Percentiles rank a stretch among this genome's conserved stretches.
These are phyloP conservation scores for Aspergillus carbonarius DNA, from an alignment of 2,329 filamentous ascomycete species.

Conservation along the genomic window DNA sequence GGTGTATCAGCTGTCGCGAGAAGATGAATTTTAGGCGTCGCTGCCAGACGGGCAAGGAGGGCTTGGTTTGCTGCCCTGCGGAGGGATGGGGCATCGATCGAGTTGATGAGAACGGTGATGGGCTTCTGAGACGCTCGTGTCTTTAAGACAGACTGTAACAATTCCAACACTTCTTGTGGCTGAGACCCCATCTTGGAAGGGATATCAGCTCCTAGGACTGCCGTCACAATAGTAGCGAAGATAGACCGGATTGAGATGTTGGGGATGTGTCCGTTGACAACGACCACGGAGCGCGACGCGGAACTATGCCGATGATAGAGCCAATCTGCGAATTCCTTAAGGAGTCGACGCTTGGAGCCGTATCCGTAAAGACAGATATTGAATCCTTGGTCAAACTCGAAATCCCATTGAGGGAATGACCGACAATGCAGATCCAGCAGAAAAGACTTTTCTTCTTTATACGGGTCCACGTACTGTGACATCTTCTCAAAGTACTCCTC, in stretches of 20 bases:
- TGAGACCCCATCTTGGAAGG: constrained; percentile 60
- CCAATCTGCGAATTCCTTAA: constrained; percentile 73
- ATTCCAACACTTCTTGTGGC: constrained; percentile 66
- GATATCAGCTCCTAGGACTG: constrained; percentile 50
- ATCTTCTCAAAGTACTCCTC: constrained; percentile 83
- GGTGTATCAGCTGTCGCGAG: constrained; percentile 84
- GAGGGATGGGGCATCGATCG: constrained; percentile 76
- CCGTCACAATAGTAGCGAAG: constrained; percentile 61
- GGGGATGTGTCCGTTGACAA: constrained; percentile 77
- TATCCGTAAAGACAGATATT: constrained; percentile 90
- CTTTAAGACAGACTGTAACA: constrained; percentile 63
- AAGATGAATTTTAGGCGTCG: constrained; percentile 69
- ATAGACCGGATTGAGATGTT: constrained; percentile 47
- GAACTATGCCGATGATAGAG: constrained; percentile 51
- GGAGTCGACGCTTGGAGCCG: constrained; percentile 78
- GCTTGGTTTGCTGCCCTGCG: constrained; percentile 69
- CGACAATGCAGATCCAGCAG: constrained; percentile 73
- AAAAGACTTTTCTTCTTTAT: constrained; percentile 67
- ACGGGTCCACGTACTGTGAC: constrained; percentile 64
- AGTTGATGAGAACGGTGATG: constrained; percentile 76
- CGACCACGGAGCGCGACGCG: constrained; percentile 62
- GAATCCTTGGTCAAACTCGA: constrained; percentile 84
- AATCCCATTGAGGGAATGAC: constrained; percentile 87
- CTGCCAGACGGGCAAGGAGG: constrained; percentile 72
- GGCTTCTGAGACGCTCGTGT: constrained; percentile 40